Base-by-base conservation (phyloP, 164 flowering plant species). In the Annona squamosa region DNA sequence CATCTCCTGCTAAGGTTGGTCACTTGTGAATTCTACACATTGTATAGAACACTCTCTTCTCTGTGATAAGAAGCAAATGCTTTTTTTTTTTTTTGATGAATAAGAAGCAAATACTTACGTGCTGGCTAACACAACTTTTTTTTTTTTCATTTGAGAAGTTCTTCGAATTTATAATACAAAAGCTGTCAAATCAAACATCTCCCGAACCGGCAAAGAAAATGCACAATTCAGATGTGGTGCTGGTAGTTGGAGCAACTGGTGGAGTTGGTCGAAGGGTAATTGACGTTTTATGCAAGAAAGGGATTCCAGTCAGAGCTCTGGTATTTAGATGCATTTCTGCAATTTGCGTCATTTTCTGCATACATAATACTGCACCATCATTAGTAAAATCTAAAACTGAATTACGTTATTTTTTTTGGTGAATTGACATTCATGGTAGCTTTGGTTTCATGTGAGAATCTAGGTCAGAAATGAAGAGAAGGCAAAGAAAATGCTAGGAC, bases 231-330 rank as follows among this genome's bases (percentile, higher is more conserved):
- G 94, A 89, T 26, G 78, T 88, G 10, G 72, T 89, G 56, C 82
- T 95, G 13, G 99, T 95, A 4, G 88, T 88, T 76, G 99, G 99
- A 79, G 99, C 92, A 44, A 92, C 98, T 65, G 99, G 99, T 68
- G 99, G 99, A 73, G 99, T 95, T 46, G 99, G 99, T 26, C 79
- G 93, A 82, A 88, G 99, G 72, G 97, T 91, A n/a, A 94, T 95
- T 67, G 88, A 91, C 73, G 76, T 87, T 71, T 77, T 92, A 73
- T 83, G 87, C 70, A 87, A 85, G 68, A 91, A 88, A 80, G 96
- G 98, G 63, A 72, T 86, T 18, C 92, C 92, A 0, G 92, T 91
- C 71, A 86, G 93, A 77, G 94, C 81, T 12, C 82, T 95, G 98
- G 99, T 95, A 91, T 64, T 67, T 41, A 62, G 43, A 64, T 77